Conservation (phyloP, 169 alveolate species). For the Plasmodium ovale region DNA sequence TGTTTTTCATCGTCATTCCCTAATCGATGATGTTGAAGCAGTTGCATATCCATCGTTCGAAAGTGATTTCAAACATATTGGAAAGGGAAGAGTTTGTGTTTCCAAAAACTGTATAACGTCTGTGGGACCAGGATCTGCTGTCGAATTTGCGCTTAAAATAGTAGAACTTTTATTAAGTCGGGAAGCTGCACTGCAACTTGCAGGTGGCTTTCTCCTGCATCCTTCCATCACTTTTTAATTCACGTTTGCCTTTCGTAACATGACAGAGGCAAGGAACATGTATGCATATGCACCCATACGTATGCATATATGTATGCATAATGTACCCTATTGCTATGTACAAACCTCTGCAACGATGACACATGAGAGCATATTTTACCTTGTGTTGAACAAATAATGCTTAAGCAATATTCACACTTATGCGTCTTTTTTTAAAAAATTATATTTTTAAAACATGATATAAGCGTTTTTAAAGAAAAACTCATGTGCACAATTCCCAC, state of each 20-base stretch:
- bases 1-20: conserved; percentile 81
- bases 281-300: not conserved
- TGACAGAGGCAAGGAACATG: not conserved
- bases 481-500: not conserved
- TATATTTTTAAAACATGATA: not conserved
- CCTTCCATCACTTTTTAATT: conserved; percentile 56
- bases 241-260: not conserved
- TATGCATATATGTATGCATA: not conserved
- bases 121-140: conserved; percentile 86
- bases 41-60: conserved; percentile 85
- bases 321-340: too few relatives aligned
- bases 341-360: not conserved
- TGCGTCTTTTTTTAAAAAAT: not conserved
- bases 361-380: not conserved
- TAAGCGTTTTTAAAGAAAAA: not conserved
- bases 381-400: not conserved
- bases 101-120: conserved; percentile 85
- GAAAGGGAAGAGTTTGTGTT: conserved; percentile 84
- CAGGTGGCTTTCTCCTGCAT: conserved; percentile 52
- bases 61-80: conserved; percentile 79
- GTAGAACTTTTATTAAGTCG: conserved; percentile 82
- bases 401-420: not conserved
- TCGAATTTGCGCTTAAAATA: conserved; percentile 84
- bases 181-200: conserved; percentile 54
- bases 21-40: conserved; percentile 84